phyloP scores from a whole-genome alignment of 768 basidiomycete species.

The Lentinula boryana region DNA sequence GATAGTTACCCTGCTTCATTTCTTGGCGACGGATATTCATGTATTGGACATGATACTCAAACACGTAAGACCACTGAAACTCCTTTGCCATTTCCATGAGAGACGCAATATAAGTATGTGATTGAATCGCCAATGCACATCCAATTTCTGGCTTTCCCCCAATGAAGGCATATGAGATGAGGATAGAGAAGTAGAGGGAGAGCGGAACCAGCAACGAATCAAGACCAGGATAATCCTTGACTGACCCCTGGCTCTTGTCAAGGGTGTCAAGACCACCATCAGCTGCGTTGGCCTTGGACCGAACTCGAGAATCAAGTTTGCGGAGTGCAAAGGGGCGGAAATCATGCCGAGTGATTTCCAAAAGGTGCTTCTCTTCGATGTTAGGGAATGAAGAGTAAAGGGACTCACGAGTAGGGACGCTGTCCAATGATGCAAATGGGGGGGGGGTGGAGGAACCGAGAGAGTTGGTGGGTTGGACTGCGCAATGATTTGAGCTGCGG shows the following conservation, averaged over 20 bases:
- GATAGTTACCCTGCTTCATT: conserved; percentile 12
- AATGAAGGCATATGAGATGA: neutral
- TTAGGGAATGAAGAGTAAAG: conserved; percentile 2
- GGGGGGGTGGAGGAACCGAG: neutral
- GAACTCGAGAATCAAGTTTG: conserved; percentile 1
- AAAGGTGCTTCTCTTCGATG: neutral
- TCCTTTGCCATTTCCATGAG: conserved; percentile 11
- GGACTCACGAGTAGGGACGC: neutral
- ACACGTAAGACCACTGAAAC: conserved; percentile 12
- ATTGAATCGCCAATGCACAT: neutral
- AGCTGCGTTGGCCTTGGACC: neutral
- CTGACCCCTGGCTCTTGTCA: neutral
- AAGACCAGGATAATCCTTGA: conserved; percentile 6
- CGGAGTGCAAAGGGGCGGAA: conserved; percentile 1
- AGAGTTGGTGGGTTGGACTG: too few relatives aligned
- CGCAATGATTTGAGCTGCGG: too few relatives aligned
- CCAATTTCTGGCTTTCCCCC: neutral
- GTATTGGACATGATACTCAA: conserved; percentile 13
- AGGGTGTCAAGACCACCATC: neutral
- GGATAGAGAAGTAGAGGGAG: conserved; percentile 2
- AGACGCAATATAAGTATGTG: conserved; percentile 4
- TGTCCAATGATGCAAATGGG: neutral
- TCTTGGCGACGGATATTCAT: conserved; percentile 9
- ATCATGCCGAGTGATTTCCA: conserved; percentile 8
- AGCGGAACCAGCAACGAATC: conserved; percentile 1